Evolutionary conservation across 495 filamentous ascomycete genomes (phyloP).

Genomic region (Evernia prunastri): DNA sequence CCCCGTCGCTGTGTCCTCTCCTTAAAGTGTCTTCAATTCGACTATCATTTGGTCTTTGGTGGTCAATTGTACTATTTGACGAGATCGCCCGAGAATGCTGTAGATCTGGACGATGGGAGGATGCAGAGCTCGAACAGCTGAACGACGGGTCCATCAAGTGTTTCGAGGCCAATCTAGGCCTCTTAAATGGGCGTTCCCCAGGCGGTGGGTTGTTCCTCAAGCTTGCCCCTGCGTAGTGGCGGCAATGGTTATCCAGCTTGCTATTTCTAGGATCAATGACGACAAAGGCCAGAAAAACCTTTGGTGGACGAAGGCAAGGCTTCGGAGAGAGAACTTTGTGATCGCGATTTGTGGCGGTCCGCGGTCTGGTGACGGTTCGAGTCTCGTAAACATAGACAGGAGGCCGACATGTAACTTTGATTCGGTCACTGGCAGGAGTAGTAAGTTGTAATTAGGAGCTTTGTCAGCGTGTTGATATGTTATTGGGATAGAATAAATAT

Average conservation of each 20-base stretch:
- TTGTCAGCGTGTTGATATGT: background rate
- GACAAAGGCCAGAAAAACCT: background rate
- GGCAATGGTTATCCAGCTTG: slow-evolving; percentile 21
- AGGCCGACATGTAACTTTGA: background rate
- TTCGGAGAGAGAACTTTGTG: background rate
- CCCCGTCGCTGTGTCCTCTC: slow-evolving; percentile 28
- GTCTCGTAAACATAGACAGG: background rate
- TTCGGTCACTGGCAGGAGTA: background rate
- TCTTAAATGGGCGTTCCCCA: slow-evolving; percentile 23
- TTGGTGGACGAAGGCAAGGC: background rate
- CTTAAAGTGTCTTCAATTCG: slow-evolving; percentile 13
- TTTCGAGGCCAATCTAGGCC: slow-evolving; percentile 22
- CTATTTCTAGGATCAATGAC: background rate
- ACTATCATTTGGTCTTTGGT: background rate
- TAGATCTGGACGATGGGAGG: slow-evolving; percentile 1
- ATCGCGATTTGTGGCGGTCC: background rate
- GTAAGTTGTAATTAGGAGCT: background rate
- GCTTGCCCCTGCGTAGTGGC: slow-evolving; percentile 15
- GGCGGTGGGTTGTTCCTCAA: slow-evolving; percentile 11
- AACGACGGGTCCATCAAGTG: slow-evolving; percentile 22
- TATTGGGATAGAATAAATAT: background rate
- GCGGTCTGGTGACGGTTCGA: background rate
- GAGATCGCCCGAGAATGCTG: slow-evolving; percentile 12
- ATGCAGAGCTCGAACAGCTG: slow-evolving; percentile 4
- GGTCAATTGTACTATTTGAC: background rate